Evolutionary conservation across 306 rosid genomes (phyloP), one percentile per base, ranked within the genome.

Genomic region (Gynostemma pentaphyllum): DNA sequence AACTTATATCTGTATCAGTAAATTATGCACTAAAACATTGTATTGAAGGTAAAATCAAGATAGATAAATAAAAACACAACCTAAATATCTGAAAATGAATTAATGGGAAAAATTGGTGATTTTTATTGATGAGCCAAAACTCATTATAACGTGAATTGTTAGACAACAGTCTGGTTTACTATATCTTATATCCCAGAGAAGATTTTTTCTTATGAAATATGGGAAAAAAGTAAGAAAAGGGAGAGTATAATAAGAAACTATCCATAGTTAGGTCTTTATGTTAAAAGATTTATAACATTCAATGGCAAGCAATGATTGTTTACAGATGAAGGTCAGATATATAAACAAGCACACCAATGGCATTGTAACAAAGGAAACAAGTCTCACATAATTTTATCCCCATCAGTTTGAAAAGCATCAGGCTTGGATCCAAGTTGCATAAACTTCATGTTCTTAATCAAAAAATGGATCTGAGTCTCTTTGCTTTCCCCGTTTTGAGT

Each of bases 341-440:
- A 14, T 22, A 56, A 56, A 56, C 30, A 56, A 11, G 45, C 47
- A 59, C 45, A 22, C 7, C 32, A 22, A 37, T 0, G 21, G 19
- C 34, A n/a, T n/a, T 36, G 37, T 29, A 1, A 24, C 13, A 19
- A 32, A 47, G n/a, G 56, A 66, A 18, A 49, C 14, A 49, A 21
- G 57, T 50, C 62, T 66, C 60, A 66, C 70, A 47, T 66, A 34
- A 66, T 66, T 27, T 66, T 49, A 15, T 66, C 57, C 48, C 60
- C 70, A 49, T 66, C 70, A 7, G 34, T 66, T 49, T 49, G 62
- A 50, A 66, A 66, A 32, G 70, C 59, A 66, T 66, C 70, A 13
- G 70, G 49, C 70, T 66, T 66, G 54, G 70, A 66, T 66, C 70
- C 70, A 66, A 66, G 69, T 49, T 66, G 49, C 70, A 66, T 66